Conservation (phyloP, 441 rosid species). For the Populus hybrid region DNA sequence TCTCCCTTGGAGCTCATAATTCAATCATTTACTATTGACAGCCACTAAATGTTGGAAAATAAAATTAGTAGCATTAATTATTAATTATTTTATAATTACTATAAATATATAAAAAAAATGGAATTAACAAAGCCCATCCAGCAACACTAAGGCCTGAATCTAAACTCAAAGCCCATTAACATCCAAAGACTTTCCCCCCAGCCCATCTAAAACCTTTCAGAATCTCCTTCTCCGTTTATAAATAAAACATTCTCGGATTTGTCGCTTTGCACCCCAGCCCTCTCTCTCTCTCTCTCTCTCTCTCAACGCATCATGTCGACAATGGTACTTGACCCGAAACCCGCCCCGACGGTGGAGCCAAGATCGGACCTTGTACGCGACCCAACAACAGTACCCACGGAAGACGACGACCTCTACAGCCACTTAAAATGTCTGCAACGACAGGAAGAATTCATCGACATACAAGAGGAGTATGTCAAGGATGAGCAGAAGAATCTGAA, state of each 20-base stretch:
- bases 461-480: conserved; percentile 93
- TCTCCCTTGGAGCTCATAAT: no score
- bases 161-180: not conserved
- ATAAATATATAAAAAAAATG: no score
- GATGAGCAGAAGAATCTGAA: conserved; percentile 96
- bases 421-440: conserved; percentile 71
- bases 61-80: no score
- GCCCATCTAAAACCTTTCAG: not conserved
- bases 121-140: not conserved
- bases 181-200: no score
- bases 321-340: conserved; percentile 48
- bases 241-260: not conserved
- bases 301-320: conserved; percentile 37
- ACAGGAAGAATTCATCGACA: conserved; percentile 88
- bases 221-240: not conserved
- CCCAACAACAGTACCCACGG: not conserved
- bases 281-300: not conserved
- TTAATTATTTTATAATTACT: no score
- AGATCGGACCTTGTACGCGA: conserved; percentile 21
- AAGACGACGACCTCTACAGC: conserved; percentile 81
- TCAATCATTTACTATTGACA: no score
- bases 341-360: conserved; percentile 19
- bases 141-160: not conserved
- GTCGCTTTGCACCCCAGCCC: not conserved
- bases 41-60: no score